Percentiles rank a stretch among this genome's conserved stretches.
Conservation (phyloP, 305 asterid species). For the Solanum hybrid region DNA sequence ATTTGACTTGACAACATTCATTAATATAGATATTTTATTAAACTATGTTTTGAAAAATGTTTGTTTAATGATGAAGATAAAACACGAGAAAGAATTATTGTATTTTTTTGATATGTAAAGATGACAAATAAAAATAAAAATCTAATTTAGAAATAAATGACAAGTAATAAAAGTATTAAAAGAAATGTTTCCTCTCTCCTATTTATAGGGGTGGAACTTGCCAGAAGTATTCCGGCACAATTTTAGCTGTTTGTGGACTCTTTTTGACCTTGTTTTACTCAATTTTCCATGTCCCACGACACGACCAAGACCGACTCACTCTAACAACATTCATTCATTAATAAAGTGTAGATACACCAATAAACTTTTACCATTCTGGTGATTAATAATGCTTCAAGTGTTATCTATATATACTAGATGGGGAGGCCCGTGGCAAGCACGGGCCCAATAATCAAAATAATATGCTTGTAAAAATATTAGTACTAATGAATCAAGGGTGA, state of each 20-base stretch:
- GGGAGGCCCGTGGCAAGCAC: too few species aligned
- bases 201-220: neutral
- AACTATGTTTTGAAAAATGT: too few species aligned
- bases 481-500: too few species aligned
- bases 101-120: rapidly evolving
- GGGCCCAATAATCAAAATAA: too few species aligned
- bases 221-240: neutral
- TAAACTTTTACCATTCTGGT: neutral
- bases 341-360: neutral
- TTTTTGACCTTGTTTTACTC: neutral
- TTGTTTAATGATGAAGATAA: too few species aligned
- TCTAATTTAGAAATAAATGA: too few species aligned
- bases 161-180: neutral
- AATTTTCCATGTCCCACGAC: neutral
- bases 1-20: too few species aligned
- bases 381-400: neutral
- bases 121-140: too few species aligned
- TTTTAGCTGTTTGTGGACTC: neutral
- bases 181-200: neutral
- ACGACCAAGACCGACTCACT: neutral
- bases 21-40: too few species aligned
- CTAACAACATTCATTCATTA: neutral
- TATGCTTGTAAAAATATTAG: too few species aligned
- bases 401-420: too few species aligned
- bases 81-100: too few species aligned